phyloP scores from a whole-genome alignment of 495 filamentous ascomycete genomes.

The Tuber borchii region DNA sequence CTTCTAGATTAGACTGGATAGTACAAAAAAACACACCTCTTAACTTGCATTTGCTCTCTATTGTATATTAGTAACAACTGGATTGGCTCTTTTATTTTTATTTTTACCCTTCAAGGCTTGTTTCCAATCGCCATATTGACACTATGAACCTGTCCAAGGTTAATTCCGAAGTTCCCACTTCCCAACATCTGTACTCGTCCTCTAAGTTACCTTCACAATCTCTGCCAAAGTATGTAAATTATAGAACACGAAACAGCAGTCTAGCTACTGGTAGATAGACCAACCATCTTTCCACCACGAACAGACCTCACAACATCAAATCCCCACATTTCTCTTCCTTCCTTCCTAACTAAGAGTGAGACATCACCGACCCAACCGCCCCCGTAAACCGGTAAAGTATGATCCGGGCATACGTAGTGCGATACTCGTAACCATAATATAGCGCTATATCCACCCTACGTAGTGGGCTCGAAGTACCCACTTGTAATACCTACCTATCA shows the following conservation, averaged over 20 bases:
- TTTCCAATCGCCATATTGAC: not conserved
- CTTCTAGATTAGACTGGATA: not conserved
- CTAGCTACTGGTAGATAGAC: not conserved
- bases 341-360: not conserved
- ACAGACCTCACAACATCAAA: not conserved
- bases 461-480: not conserved
- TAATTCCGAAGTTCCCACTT: not conserved
- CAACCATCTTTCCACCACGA: not conserved
- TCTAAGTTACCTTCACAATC: not conserved
- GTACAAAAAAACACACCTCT: not conserved
- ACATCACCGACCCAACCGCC: not conserved
- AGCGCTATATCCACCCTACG: too few species aligned
- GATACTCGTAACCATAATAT: too few species aligned
- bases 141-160: not conserved
- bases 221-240: not conserved
- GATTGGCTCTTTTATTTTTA: not conserved
- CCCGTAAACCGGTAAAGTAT: not conserved
- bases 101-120: not conserved
- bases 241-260: not conserved
- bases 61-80: not conserved
- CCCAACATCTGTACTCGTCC: not conserved
- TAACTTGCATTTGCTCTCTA: not conserved
- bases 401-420: not conserved
- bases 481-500: too few species aligned
- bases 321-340: not conserved